Evolutionary conservation across 305 asterid species (phyloP).

Genomic region (Plantago lanceolata): DNA sequence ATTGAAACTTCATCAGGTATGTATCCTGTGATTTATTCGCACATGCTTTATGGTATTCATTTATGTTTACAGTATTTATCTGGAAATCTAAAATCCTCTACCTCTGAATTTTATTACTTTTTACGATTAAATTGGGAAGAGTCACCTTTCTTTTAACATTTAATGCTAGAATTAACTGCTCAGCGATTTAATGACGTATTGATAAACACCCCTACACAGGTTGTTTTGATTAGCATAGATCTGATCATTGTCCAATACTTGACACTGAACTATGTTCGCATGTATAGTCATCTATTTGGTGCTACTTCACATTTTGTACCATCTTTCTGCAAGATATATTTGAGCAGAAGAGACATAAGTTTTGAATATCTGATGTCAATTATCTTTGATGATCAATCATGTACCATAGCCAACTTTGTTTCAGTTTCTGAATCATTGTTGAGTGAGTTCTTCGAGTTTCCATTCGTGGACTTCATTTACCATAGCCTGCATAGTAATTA

Average conservation of each 20-base stretch:
- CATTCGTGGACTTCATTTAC: conserved; percentile 14
- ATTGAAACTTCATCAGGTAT: conserved; percentile 89
- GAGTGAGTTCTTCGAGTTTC: conserved; percentile 17
- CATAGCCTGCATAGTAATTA: conserved; percentile 11
- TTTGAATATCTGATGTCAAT: too few relatives aligned
- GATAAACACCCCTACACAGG: not conserved
- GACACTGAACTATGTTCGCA: not conserved
- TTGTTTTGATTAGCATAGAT: not conserved
- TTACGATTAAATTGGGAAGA: not conserved
- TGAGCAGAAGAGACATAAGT: not conserved
- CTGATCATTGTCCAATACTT: not conserved
- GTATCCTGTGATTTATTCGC: conserved; percentile 15
- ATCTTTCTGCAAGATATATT: not conserved
- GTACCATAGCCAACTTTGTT: conserved; percentile 21
- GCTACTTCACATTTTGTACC: not conserved
- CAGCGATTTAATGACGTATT: too few relatives aligned
- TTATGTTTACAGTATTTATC: conserved; percentile 12
- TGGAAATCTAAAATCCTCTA: conserved; percentile 19
- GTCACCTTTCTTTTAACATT: not conserved
- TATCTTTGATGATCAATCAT: conserved; percentile 9
- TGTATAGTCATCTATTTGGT: not conserved
- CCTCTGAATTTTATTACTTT: conserved; percentile 8
- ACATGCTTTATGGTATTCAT: conserved; percentile 8
- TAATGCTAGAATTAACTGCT: not conserved
- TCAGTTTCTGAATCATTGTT: conserved; percentile 15